These are phyloP conservation scores for Naumovozyma baii DNA, from an alignment of 805 yeast species.

Conservation along the genomic window DNA sequence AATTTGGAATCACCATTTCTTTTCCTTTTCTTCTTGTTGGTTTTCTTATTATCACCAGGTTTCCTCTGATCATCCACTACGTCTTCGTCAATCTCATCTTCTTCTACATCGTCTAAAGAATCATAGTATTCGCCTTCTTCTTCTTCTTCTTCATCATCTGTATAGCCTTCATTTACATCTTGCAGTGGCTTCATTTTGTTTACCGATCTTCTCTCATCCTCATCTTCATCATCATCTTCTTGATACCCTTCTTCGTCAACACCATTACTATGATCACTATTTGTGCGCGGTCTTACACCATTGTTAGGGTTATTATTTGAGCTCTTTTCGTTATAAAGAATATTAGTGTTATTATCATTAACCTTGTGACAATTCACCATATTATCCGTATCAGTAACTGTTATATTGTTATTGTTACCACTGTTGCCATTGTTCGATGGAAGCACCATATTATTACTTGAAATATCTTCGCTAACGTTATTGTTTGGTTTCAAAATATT, in stretches of 20 bases:
- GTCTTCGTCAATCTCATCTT: constrained; percentile 12
- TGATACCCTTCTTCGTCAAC: constrained; percentile 14
- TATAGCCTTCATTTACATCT: constrained; percentile 1
- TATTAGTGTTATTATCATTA: too few relatives aligned
- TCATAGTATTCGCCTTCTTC: constrained; percentile 2
- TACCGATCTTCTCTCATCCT: background rate
- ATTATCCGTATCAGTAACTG: too few relatives aligned
- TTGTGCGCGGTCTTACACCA: background rate
- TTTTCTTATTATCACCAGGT: constrained; percentile 5
- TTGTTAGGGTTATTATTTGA: background rate
- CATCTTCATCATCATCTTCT: constrained; percentile 13
- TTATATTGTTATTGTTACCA: background rate
- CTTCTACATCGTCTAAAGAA: constrained; percentile 5
- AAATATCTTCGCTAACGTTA: background rate
- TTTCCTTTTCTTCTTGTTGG: constrained; percentile 5
- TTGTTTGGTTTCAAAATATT: background rate
- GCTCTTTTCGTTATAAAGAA: too few relatives aligned
- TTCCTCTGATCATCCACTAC: constrained; percentile 3
- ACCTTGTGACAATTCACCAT: too few relatives aligned
- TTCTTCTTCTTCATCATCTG: constrained; percentile 2
- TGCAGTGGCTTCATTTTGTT: background rate
- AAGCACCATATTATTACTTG: background rate
- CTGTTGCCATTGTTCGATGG: background rate
- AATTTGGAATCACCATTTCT: background rate
- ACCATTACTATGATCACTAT: background rate